phyloP scores from a whole-genome alignment of 1,139 yeast genomes.

The Nakaseomyces sp. region DNA sequence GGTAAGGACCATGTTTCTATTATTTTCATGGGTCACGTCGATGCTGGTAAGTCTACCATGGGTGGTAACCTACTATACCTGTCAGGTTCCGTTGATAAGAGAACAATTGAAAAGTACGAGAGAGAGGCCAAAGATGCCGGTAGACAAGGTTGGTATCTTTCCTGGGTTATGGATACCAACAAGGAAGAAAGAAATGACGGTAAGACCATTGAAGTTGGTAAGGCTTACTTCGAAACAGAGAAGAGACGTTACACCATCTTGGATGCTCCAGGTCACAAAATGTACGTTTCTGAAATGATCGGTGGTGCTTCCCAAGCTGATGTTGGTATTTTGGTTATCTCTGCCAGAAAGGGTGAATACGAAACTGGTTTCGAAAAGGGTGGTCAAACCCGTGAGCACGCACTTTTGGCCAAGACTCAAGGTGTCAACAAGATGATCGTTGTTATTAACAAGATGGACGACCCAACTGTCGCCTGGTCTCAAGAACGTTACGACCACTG shows the following conservation, averaged over 20 bases:
- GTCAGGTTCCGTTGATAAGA: constrained; percentile 96
- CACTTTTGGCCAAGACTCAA: constrained; percentile 79
- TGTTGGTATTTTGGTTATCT: constrained; percentile 83
- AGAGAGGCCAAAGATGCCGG: constrained; percentile 99
- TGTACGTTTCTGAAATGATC: constrained; percentile 98
- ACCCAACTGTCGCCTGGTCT: constrained; percentile 92
- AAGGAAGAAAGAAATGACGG: constrained; percentile 98
- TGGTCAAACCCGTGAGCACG: constrained; percentile 93
- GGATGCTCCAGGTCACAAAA: constrained; percentile 99
- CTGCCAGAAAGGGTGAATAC: constrained; percentile 90
- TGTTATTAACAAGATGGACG: constrained; percentile 98
- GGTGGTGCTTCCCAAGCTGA: constrained; percentile 99
- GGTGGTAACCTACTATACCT: constrained; percentile 92
- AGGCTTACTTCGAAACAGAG: constrained; percentile 94
- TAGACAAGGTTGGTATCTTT: constrained; percentile 98
- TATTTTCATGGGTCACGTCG: constrained; percentile 99
- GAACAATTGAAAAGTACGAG: constrained; percentile 98
- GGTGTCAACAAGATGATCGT: constrained; percentile 86
- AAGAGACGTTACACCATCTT: constrained; percentile 94
- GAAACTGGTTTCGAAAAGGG: constrained; percentile 93
- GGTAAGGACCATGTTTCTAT: constrained; percentile 95
- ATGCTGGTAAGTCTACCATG: constrained; percentile 99
- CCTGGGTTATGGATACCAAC: constrained; percentile 99
- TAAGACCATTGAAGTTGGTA: constrained; percentile 97
- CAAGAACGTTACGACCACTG: constrained; percentile 95